These are phyloP conservation scores for Populus hybrid DNA, from an alignment of 441 rosid genomes.

Conservation along the genomic window DNA sequence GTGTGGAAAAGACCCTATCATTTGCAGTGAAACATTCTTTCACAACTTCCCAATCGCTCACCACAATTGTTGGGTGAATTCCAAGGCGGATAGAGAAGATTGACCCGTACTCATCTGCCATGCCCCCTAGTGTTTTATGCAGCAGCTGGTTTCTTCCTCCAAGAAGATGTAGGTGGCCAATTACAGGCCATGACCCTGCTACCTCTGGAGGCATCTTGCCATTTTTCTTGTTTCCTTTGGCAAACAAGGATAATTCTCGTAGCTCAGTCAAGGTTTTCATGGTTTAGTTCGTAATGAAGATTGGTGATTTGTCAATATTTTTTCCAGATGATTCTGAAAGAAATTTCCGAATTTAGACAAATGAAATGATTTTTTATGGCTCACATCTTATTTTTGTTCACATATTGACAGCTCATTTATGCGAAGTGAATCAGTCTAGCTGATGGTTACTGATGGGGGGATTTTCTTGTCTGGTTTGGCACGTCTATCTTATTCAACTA, in stretches of 20 bases:
- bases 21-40: constrained; percentile 43
- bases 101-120: constrained; percentile 43
- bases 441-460: too few species aligned
- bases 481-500: too few species aligned
- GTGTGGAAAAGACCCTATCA: constrained; percentile 32
- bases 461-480: too few species aligned
- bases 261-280: constrained; percentile 12
- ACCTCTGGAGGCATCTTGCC: constrained; percentile 32
- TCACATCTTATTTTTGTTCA: too few species aligned
- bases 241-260: constrained; percentile 3
- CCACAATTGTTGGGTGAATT: constrained; percentile 26
- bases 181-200: constrained; percentile 39
- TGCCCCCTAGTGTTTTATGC: constrained; percentile 27
- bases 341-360: too few species aligned
- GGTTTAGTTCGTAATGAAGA: too few species aligned
- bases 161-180: constrained; percentile 42
- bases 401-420: too few species aligned
- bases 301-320: too few species aligned
- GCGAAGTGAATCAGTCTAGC: too few species aligned
- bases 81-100: constrained; percentile 38
- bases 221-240: constrained; percentile 9
- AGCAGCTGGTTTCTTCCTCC: constrained; percentile 24
- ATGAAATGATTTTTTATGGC: too few species aligned
- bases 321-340: too few species aligned
- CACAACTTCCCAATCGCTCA: constrained; percentile 37